Evolutionary conservation across 1,139 yeast genomes (phyloP).

Genomic region (Hansenula sp.): DNA sequence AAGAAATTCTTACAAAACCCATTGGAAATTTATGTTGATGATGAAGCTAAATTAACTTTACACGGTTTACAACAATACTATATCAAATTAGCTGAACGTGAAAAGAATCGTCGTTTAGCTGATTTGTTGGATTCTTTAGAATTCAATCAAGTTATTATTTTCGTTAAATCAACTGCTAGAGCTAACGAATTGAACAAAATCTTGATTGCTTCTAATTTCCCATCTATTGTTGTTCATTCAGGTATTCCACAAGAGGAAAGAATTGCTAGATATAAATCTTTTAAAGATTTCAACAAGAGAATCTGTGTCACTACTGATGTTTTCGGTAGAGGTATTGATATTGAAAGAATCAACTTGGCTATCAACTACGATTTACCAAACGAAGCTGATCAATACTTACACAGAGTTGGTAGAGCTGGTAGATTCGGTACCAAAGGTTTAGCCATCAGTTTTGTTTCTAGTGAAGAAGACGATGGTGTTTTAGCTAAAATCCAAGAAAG

Average conservation of each 20-base stretch:
- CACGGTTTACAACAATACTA: conserved; percentile 98
- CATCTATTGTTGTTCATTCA: conserved; percentile 95
- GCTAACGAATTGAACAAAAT: conserved; percentile 90
- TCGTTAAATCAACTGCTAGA: conserved; percentile 88
- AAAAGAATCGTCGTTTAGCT: conserved; percentile 90
- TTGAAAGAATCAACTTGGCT: conserved; percentile 96
- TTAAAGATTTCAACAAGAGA: conserved; percentile 98
- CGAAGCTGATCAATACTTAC: conserved; percentile 97
- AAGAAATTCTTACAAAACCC: conserved; percentile 98
- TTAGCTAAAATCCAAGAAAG: conserved; percentile 93
- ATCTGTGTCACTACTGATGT: conserved; percentile 98
- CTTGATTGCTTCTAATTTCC: conserved; percentile 91
- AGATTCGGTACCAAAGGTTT: conserved; percentile 99
- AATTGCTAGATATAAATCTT: conserved; percentile 91
- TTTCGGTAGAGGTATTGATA: conserved; percentile 99
- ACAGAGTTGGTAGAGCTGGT: conserved; percentile 99
- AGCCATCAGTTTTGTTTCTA: conserved; percentile 85
- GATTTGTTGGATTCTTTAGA: conserved; percentile 92
- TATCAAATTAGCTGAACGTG: conserved; percentile 82
- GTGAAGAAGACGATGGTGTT: conserved; percentile 84
- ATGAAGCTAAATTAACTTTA: conserved; percentile 93
- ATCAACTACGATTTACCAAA: conserved; percentile 88
- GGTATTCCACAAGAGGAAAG: conserved; percentile 97
- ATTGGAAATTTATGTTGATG: conserved; percentile 94
- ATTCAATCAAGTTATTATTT: conserved; percentile 96